Percentiles rank a stretch among this genome's conserved stretches.
Conservation (phyloP, 495 filamentous ascomycete genomes). For the Aspergillus ostianus region DNA sequence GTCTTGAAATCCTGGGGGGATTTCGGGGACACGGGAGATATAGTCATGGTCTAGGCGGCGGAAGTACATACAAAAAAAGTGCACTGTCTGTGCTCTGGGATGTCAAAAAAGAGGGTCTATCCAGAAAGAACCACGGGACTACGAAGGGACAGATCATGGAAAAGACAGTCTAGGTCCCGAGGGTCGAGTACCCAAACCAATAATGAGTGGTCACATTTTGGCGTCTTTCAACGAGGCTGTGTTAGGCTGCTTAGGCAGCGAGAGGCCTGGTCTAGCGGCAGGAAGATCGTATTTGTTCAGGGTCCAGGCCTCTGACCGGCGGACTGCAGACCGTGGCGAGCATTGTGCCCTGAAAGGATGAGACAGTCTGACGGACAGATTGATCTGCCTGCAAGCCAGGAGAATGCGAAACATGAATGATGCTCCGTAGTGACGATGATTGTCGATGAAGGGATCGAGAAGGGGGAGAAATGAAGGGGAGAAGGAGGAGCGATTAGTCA, state of each 20-base stretch:
- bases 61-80: not conserved
- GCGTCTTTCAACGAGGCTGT: not conserved
- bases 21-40: slow-evolving; percentile 15
- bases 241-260: not conserved
- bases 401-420: no score
- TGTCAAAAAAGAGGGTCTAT: not conserved
- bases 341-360: not conserved
- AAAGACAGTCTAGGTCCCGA: not conserved
- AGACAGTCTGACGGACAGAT: not conserved
- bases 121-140: not conserved
- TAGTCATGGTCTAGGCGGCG: slow-evolving; percentile 12
- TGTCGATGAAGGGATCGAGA: not conserved
- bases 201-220: not conserved
- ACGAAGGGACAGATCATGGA: not conserved
- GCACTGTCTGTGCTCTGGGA: not conserved
- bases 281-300: not conserved
- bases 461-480: not conserved
- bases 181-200: not conserved
- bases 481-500: not conserved
- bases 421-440: no score
- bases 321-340: not conserved
- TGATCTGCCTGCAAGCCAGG: not conserved
- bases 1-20: slow-evolving; percentile 11
- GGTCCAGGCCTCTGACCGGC: not conserved
- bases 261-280: not conserved